Conservation (phyloP, 2,329 filamentous ascomycete genomes). For the Colletotrichum gigasporum region DNA sequence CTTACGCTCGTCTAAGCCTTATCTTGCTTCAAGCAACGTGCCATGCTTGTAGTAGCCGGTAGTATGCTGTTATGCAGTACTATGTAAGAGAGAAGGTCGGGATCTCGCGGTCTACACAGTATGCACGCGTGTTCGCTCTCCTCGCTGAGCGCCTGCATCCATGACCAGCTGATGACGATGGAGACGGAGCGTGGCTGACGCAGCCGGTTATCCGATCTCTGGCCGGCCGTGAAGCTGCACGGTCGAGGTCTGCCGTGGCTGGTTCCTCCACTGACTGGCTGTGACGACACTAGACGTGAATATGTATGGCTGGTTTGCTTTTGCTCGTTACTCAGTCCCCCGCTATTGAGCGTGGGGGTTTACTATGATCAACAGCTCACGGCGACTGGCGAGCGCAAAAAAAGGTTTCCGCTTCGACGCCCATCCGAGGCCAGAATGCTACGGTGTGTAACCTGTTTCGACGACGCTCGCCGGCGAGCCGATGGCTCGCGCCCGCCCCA, state of each 20-base stretch:
- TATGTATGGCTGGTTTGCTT: not conserved
- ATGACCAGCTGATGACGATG: conserved; percentile 2
- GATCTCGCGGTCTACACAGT: not conserved
- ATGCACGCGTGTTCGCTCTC: no score
- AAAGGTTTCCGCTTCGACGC: not conserved
- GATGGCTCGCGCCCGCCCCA: not conserved
- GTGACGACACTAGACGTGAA: not conserved
- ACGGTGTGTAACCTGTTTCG: not conserved
- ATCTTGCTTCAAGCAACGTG: not conserved
- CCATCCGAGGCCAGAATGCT: not conserved
- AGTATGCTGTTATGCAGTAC: no score
- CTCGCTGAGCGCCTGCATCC: no score
- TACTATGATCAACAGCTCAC: not conserved
- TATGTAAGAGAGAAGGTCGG: not conserved
- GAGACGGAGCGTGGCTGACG: not conserved
- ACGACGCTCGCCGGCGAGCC: not conserved
- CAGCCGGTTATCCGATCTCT: conserved; percentile 12
- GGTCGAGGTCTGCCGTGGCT: not conserved
- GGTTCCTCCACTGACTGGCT: not conserved
- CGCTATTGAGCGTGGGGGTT: no score
- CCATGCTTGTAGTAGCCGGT: no score
- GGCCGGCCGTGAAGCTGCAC: not conserved
- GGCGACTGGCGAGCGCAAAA: no score
- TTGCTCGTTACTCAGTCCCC: not conserved
- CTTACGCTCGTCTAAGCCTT: conserved; percentile 12